Base-by-base conservation (phyloP, 495 filamentous ascomycete species). In the Penicillium diatomitis region DNA sequence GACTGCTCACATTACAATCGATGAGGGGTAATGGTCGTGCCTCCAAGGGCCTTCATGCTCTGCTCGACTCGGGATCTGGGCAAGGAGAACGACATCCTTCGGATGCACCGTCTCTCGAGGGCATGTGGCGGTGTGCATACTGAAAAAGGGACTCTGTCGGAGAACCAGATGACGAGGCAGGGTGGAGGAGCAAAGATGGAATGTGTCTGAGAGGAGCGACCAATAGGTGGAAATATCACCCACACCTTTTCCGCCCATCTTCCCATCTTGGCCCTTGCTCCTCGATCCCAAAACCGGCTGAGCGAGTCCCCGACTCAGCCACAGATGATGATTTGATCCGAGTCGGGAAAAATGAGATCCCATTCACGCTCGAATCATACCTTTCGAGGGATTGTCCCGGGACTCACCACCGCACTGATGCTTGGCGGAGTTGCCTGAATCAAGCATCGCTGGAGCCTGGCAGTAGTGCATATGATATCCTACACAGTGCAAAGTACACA, bases 121-220 rank as follows among this genome's bases (percentile, higher is more conserved):
- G 20, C 56, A 61, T 63, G 58, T 56, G 57, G 57, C 52, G 48
- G 48, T 46, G 33, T 50, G 54, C 47, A 46, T 30, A 30, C 29
- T n/a, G 32, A 42, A 5, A 32, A 7, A 41, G 12, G 9, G 40
- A 42, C 20, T 20, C 20, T 20, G 20, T 20, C 20, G 20, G 20
- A 20, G 20, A 20, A 20, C 20, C 20, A 0, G 1, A 20, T 20
- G 20, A 20, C 20, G 20, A 20, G 20, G 20, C 20, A 0, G 20
- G 20, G 0, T 20, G 8, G 40, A 9, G 8, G 40, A 48, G 60
- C 46, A 43, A 48, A 54, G 46, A 49, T 53, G 57, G 60, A 63
- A 63, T 63, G 60, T 62, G 60, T 62, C 60, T 55, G 46, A 47
- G 52, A 45, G 30, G 35, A 41, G 20, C 30, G 38, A 34, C 56